phyloP scores from a whole-genome alignment of 176 grass and related monocot species.

The Avena eriantha region DNA sequence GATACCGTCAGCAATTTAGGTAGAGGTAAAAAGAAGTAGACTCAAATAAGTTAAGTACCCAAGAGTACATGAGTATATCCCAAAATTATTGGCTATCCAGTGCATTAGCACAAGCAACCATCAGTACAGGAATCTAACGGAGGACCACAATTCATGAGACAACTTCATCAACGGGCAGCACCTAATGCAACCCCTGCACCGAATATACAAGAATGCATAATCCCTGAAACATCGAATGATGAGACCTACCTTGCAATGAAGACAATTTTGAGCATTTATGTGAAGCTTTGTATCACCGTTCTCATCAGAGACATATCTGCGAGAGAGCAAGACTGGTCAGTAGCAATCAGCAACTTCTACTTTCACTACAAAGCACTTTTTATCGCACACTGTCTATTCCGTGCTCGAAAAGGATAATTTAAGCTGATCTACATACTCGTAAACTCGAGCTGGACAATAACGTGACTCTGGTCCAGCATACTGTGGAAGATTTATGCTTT shows the following conservation, averaged over 20 bases:
- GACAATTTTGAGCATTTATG: slow-evolving; percentile 97
- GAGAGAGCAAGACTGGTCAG: background rate
- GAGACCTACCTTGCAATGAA: slow-evolving; percentile 88
- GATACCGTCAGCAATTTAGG: slow-evolving; percentile 9
- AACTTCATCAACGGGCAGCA: background rate
- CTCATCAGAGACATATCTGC: slow-evolving; percentile 78
- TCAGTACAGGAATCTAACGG: background rate
- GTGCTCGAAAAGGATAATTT: background rate
- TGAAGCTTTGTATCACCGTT: slow-evolving; percentile 75
- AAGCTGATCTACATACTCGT: slow-evolving; percentile 70
- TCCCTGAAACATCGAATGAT: background rate
- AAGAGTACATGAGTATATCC: background rate
- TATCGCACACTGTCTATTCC: background rate
- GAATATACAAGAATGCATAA: background rate
- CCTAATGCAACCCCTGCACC: background rate
- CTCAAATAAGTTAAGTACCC: background rate
- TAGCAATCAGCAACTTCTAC: background rate
- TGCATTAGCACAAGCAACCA: background rate
- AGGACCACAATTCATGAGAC: background rate
- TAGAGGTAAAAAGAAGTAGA: background rate
- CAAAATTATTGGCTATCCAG: background rate
- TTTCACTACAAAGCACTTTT: background rate
- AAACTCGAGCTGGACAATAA: slow-evolving; percentile 95
- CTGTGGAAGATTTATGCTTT: slow-evolving; percentile 77
- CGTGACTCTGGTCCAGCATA: slow-evolving; percentile 83